These are phyloP conservation scores for Globomyces pollinis-pini DNA, from an alignment of 192 early-diverging fungal species.

Conservation along the genomic window DNA sequence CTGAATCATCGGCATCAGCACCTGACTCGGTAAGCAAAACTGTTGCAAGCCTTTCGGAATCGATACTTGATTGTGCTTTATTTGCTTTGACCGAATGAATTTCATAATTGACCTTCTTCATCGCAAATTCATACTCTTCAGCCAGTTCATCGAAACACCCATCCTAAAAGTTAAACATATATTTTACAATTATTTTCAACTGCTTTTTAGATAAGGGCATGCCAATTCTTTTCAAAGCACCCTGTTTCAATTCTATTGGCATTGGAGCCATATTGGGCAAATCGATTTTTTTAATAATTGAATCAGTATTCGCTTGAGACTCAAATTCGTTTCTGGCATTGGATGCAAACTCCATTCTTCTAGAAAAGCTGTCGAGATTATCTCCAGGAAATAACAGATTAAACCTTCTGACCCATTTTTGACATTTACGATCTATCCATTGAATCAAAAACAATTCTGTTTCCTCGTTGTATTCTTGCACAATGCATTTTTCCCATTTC, in stretches of 20 bases:
- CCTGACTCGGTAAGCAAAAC: slow-evolving; percentile 17
- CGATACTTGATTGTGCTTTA: not conserved
- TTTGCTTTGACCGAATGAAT: not conserved
- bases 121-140: slow-evolving; percentile 18
- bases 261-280: slow-evolving; percentile 8
- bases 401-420: slow-evolving; percentile 22
- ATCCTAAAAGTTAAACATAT: not conserved
- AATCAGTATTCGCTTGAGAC: slow-evolving; percentile 1
- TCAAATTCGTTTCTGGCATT: slow-evolving; percentile 3
- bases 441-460: slow-evolving; percentile 22
- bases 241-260: slow-evolving; percentile 9
- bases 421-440: slow-evolving; percentile 13
- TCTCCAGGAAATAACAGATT: slow-evolving; percentile 29
- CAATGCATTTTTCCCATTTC: slow-evolving; percentile 13
- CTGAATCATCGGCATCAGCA: slow-evolving; percentile 12
- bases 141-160: slow-evolving; percentile 13
- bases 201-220: not conserved
- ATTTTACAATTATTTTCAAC: slow-evolving; percentile 6
- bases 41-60: slow-evolving; percentile 20
- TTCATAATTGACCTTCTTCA: slow-evolving; percentile 22
- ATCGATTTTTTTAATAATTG: not conserved
- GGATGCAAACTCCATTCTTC: slow-evolving; percentile 23
- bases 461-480: slow-evolving; percentile 18
- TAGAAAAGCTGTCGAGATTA: slow-evolving; percentile 18
- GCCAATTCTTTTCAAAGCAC: slow-evolving; percentile 14